Base-by-base conservation (phyloP, 495 filamentous ascomycete genomes). In the Filosporella fistucella region DNA sequence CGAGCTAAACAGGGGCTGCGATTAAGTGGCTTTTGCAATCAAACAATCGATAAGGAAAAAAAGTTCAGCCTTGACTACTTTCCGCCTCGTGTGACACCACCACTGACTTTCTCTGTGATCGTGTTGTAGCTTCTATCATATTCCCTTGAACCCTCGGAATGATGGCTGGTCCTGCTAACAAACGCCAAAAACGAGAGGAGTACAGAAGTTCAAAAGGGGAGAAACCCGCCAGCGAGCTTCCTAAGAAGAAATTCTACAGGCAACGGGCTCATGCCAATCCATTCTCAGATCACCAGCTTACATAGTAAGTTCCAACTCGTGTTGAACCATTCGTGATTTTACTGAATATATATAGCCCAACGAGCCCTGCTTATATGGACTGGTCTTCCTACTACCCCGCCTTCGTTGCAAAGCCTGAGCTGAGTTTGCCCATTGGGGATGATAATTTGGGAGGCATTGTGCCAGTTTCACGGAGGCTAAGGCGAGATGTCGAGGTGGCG, bases 221-320 rank as follows among this genome's bases (percentile, higher is more conserved):
- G 51, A 60, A 65, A 48, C 57, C 42, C 10, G 45, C 42, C 2
- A 56, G 35, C 35, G 64, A 77, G 61, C 71, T 96, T 58, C 91
- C 91, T 21, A 79, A 84, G 69, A 96, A 96, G 71, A 91, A 84
- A 68, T 95, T 91, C 72, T 98, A 95, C 66, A 80, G 93, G 39
- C 93, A 98, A 65, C 78, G 93, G 60, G 93, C 93, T 23, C 93
- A 98, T 67, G 94, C 93, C 37, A 98, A 98, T 72, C 89, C 89
- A 9, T 97, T 98, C 67, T 95, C 91, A 0, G 93, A 98, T 59
- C 93, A 97, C 67, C 63, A 76, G 12, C 73, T 98, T 61, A 74
- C 70, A 49, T 97, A 98, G 93, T 96, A 77, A 60, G 77, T 68
- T n/a, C 43, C 17, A n/a, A 25, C 17, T 17, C 21, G 22, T 16